phyloP scores from a whole-genome alignment of 768 basidiomycete species.

The Sporobolomyces roseus region DNA sequence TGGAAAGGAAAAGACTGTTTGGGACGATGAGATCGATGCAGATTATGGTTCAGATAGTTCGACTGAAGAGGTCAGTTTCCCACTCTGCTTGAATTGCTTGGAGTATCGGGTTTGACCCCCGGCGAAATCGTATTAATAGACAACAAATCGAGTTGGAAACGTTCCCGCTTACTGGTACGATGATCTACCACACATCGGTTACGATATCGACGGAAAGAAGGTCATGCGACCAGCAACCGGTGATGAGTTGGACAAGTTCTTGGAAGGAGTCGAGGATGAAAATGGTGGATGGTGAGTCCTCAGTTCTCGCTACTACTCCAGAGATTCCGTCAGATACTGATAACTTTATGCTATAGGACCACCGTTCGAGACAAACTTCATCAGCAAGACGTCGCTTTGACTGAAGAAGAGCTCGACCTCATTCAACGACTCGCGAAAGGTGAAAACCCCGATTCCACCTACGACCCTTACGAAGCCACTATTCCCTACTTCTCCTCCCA shows the following conservation, averaged over 20 bases:
- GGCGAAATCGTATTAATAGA: slow-evolving; percentile 53
- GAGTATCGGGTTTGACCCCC: slow-evolving; percentile 10
- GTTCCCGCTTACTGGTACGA: slow-evolving; percentile 99
- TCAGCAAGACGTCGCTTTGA: slow-evolving; percentile 78
- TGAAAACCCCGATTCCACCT: slow-evolving; percentile 84
- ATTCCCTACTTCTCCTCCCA: slow-evolving; percentile 97
- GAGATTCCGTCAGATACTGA: neutral
- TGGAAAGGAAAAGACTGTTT: slow-evolving; percentile 51
- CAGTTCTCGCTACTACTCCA: neutral
- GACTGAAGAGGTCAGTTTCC: slow-evolving; percentile 72
- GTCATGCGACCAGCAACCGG: slow-evolving; percentile 89
- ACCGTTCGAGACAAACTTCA: slow-evolving; percentile 84
- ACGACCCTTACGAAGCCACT: slow-evolving; percentile 75
- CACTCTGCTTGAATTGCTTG: neutral
- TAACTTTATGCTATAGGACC: slow-evolving; percentile 58
- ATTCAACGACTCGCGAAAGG: slow-evolving; percentile 82
- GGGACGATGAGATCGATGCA: slow-evolving; percentile 66
- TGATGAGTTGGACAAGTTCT: slow-evolving; percentile 95
- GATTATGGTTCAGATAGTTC: slow-evolving; percentile 88
- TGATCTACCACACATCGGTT: slow-evolving; percentile 97
- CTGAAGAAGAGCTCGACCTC: slow-evolving; percentile 87
- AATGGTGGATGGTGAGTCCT: slow-evolving; percentile 65
- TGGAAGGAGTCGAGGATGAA: slow-evolving; percentile 87
- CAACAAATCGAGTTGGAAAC: slow-evolving; percentile 90
- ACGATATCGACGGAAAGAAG: slow-evolving; percentile 89